Percentiles rank a stretch among this genome's conserved stretches.
phyloP scores from a whole-genome alignment of 2,329 filamentous ascomycete genomes.

The Rasamsonia emersonii region DNA sequence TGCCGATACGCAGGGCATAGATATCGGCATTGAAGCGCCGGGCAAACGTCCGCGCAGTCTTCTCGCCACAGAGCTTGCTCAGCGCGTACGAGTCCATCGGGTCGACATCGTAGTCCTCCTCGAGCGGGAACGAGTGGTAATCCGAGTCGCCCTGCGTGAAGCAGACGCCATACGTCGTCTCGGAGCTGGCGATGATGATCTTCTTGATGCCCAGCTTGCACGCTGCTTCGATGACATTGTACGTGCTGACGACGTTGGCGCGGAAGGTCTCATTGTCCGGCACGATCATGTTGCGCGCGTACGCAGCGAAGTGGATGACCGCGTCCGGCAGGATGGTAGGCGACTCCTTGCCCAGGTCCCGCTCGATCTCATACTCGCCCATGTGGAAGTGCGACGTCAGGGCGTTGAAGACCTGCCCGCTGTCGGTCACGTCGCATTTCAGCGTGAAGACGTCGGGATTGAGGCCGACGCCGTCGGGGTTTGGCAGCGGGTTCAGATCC shows the following conservation, averaged over 20 bases:
- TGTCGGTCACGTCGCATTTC: slow-evolving; percentile 47
- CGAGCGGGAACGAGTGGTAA: slow-evolving; percentile 50
- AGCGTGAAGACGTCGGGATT: slow-evolving; percentile 45
- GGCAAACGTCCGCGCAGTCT: slow-evolving; percentile 49
- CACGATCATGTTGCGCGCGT: slow-evolving; percentile 52
- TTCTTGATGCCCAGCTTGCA: slow-evolving; percentile 55
- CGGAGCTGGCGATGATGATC: slow-evolving; percentile 51
- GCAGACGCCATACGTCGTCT: slow-evolving; percentile 55
- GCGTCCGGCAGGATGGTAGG: slow-evolving; percentile 43
- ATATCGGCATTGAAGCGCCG: slow-evolving; percentile 49
- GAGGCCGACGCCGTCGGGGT: slow-evolving; percentile 13
- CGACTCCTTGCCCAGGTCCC: slow-evolving; percentile 28
- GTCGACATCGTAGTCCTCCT: slow-evolving; percentile 51
- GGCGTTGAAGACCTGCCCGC: slow-evolving; percentile 49
- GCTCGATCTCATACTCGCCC: slow-evolving; percentile 38
- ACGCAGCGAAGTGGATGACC: slow-evolving; percentile 55
- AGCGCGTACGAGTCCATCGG: slow-evolving; percentile 56
- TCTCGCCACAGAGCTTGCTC: slow-evolving; percentile 52
- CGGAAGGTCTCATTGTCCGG: slow-evolving; percentile 53
- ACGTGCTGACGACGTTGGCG: slow-evolving; percentile 47
- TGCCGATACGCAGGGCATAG: slow-evolving; percentile 53
- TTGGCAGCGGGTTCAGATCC: slow-evolving; percentile 40
- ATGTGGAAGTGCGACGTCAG: slow-evolving; percentile 50
- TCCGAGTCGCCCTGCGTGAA: slow-evolving; percentile 52
- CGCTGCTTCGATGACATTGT: slow-evolving; percentile 56